Evolutionary conservation across 164 flowering plant species (phyloP), one percentile per base, ranked within the genome.

Genomic region (Aristolochia californica): DNA sequence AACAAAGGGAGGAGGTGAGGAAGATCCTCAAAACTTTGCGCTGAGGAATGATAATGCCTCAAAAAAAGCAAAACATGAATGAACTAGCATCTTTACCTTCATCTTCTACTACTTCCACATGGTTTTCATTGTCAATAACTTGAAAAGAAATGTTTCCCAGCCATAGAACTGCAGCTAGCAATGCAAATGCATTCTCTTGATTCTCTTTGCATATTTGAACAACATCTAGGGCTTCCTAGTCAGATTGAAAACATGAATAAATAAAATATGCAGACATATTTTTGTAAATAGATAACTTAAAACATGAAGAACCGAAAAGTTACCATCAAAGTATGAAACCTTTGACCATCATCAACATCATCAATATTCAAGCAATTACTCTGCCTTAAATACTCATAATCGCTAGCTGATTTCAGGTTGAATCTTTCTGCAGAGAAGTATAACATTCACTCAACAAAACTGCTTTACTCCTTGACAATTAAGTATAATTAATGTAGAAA

Each of bases 141-240:
- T 65, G 61, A 64, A 85, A 94, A 45, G 91, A 76, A 69, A 94
- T 80, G 74, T 94, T 90, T 60, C 99, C 97, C 47, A 94, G 72
- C 99, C 99, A 94, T 55, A 94, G 69, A 5, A 94, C 77, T 44
- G 95, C 85, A 67, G 95, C 85, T 63, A 90, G 84, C 78, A 90
- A 72, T 57, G 77, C 63, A 77, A 87, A 89, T 58, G 58, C 74
- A 61, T 68, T 69, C 55, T 89, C 95, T 69, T 83, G 94, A 68
- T 85, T 84, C 58, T 84, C 87, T 72, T 78, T 77, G 66, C 62
- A 18, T 43, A 89, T 75, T 69, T 69, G 80, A 53, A 90, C 67
- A 57, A 61, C 62, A 45, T 85, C 77, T 43, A 94, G 61, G 54
- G 99, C 91, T 75, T 84, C 84, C 99, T 94, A 77, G 17, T 34